These are phyloP conservation scores for Gyrodon lividus DNA, from an alignment of 768 basidiomycete species.

Conservation along the genomic window DNA sequence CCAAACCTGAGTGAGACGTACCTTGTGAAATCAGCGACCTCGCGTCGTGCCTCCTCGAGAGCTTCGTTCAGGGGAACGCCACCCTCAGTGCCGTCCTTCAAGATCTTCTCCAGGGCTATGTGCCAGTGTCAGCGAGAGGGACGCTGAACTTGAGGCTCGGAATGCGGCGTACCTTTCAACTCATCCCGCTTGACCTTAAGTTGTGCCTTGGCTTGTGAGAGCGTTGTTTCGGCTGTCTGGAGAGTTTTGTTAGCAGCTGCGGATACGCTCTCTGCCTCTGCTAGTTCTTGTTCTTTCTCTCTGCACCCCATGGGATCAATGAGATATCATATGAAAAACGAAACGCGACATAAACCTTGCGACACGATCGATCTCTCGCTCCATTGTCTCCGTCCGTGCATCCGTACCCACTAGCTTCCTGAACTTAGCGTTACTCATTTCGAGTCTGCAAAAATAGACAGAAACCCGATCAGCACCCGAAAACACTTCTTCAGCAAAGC, in stretches of 20 bases:
- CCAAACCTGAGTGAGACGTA: background rate
- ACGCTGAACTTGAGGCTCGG: background rate
- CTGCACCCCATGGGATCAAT: slow-evolving; percentile 37
- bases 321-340: background rate
- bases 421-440: slow-evolving; percentile 58
- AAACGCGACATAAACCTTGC: slow-evolving; percentile 47
- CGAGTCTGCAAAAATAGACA: slow-evolving; percentile 48
- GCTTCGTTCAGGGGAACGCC: slow-evolving; percentile 46
- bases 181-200: slow-evolving; percentile 62
- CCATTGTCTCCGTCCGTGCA: slow-evolving; percentile 63
- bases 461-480: slow-evolving; percentile 3
- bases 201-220: slow-evolving; percentile 60
- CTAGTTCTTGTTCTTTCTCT: slow-evolving; percentile 63
- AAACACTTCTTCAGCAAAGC: background rate
- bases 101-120: slow-evolving; percentile 41
- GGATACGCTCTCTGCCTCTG: slow-evolving; percentile 31
- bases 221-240: slow-evolving; percentile 60
- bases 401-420: slow-evolving; percentile 63
- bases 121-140: background rate
- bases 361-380: slow-evolving; percentile 63
- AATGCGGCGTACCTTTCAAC: slow-evolving; percentile 49
- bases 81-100: slow-evolving; percentile 41
- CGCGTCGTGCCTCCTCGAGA: slow-evolving; percentile 37
- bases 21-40: slow-evolving; percentile 19
- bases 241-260: slow-evolving; percentile 52